phyloP scores from a whole-genome alignment of 2,329 filamentous ascomycete species.

The Penicillium sp. region DNA sequence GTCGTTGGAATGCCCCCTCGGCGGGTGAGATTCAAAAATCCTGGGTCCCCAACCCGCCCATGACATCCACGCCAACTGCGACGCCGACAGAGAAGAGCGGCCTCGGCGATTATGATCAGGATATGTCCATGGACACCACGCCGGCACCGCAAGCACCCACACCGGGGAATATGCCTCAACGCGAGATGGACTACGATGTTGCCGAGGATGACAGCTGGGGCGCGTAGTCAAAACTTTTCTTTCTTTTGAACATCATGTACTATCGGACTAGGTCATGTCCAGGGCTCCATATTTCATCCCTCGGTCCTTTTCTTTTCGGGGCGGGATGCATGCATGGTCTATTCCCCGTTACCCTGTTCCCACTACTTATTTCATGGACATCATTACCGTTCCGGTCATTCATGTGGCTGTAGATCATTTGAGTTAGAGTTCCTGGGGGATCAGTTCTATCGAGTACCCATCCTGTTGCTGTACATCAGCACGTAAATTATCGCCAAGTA shows the following conservation, averaged over 20 bases:
- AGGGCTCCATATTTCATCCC: constrained; percentile 2
- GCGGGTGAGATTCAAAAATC: constrained; percentile 59
- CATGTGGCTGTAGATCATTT: neutral
- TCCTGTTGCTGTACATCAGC: constrained; percentile 27
- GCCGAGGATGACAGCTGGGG: constrained; percentile 54
- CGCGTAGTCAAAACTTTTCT: constrained; percentile 21
- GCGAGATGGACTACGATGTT: constrained; percentile 56
- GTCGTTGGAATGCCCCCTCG: constrained; percentile 52
- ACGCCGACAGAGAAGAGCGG: constrained; percentile 31
- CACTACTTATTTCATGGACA: neutral
- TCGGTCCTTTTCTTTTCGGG: neutral
- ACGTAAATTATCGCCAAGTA: neutral
- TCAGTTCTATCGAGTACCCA: constrained; percentile 41
- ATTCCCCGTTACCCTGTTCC: neutral
- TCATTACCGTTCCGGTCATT: neutral
- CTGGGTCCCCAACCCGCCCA: constrained; percentile 54
- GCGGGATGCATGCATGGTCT: neutral
- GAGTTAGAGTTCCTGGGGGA: constrained; percentile 34
- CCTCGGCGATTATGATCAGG: constrained; percentile 34
- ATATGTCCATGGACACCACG: constrained; percentile 38
- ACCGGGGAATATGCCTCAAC: constrained; percentile 25
- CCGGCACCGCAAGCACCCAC: constrained; percentile 17
- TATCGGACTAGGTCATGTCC: constrained; percentile 7
- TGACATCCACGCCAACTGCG: constrained; percentile 22
- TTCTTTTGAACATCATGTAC: constrained; percentile 8